Base-by-base conservation (phyloP, 2,329 filamentous ascomycete genomes). In the Fusarium lyarnte region DNA sequence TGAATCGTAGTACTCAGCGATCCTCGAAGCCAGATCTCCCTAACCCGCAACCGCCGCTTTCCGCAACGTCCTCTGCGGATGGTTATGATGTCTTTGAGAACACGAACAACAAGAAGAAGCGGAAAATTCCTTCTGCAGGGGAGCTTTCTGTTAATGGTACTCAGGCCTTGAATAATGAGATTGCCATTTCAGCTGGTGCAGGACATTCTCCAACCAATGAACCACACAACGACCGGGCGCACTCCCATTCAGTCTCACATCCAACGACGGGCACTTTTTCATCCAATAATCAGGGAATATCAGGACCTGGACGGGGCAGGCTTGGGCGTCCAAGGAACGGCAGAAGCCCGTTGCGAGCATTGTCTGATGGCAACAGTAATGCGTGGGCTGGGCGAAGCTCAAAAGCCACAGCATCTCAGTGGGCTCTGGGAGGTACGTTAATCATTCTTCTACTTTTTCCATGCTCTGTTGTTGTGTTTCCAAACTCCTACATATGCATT, bases 31-130 rank as follows among this genome's bases (percentile, higher is more conserved):
- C 81, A 27, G 84, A 87, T 36, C 85, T 84, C 54, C 66, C 81
- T 5, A 86, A 85, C 62, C 82, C 85, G 23, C 86, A 89, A 46
- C 88, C 90, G 27, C 88, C 91, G 53, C 88, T 87, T 46, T 94
- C 93, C 17, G 90, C 91, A 29, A 87, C 89, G 10, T 92, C 91
- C 8, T 92, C 92, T 6, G 85, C 89, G 16, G 95, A 98, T 80
- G 94, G 95, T 19, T 98, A 98, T 81, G 96, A 99, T 81, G 96
- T 94, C 11, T 97, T 98, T 77, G 96, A 99, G 82, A 98, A 98
- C 78, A 97, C 94, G 39, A 98, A 97, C 81, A 99, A 99, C 81
- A 99, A 99, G 84, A 99, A 98, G 86, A 98, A 99, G 83, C 90
- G 96, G 75, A 99, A 99, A 84, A 98, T 99, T 41, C 96, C 96